Base-by-base conservation (phyloP, 169 alveolate species). In the Cryptosporidium andersoni region DNA sequence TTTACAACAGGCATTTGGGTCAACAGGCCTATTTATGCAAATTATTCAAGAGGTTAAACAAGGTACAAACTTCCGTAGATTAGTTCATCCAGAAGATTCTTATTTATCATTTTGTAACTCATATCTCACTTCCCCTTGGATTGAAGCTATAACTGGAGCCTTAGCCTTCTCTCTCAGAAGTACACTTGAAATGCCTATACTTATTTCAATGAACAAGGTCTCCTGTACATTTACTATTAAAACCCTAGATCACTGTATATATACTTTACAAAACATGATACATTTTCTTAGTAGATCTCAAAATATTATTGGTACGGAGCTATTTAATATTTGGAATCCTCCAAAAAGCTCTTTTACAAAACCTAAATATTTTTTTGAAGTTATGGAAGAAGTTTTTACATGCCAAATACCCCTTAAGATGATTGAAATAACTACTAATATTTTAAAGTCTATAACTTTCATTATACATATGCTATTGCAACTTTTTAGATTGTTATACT, bases 71-170 rank as follows among this genome's bases (percentile, higher is more conserved):
- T 74, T 74, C 34, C 37, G 85, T 9, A 74, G 74, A 16, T 68
- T 74, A 16, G 68, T 74, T 3, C 85, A 74, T 43, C 85, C 85
- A 7, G 85, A 74, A 45, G 85, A 74, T 40, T 74, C 85, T n/a
- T 74, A 58, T 60, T 47, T 74, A 16, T 58, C 74, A 3, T 7
- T 36, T 55, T 55, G 47, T 14, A 52, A 58, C 36, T 63, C 60
- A 43, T 58, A 58, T 53, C 34, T 74, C 52, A 74, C 85, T 55
- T 74, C 85, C 25, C 85, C 85, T 12, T 74, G 85, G 85, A 43
- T 74, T 43, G 85, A 74, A 14, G 85, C 85, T 9, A 40, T 74
- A 25, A 58, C 85, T 60, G 85, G 85, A 55, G 85, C 85, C 6
- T 43, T 74, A 12, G 85, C 85, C 48, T 74, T 74, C 60, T 58